These are phyloP conservation scores for Beauveria asiatica DNA, from an alignment of 2,329 filamentous ascomycete species.

Conservation along the genomic window DNA sequence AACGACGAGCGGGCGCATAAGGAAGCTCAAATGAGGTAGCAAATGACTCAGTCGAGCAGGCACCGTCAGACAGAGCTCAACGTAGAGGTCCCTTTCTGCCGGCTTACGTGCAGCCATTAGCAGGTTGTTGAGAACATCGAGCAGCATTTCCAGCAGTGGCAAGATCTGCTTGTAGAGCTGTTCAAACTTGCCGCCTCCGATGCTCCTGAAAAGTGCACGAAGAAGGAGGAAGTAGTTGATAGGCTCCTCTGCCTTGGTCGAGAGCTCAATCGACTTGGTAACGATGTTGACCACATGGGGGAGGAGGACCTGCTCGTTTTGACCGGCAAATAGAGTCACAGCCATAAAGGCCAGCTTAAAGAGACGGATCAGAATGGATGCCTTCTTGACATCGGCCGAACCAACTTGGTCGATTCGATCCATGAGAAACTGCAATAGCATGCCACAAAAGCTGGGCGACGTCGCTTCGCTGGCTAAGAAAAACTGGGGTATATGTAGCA, in stretches of 20 bases:
- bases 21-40: slow-evolving; percentile 85
- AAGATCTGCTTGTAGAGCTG: slow-evolving; percentile 97
- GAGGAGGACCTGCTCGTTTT: slow-evolving; percentile 91
- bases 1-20: slow-evolving; percentile 97
- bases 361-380: slow-evolving; percentile 82
- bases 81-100: slow-evolving; percentile 86
- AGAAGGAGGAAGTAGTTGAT: slow-evolving; percentile 98
- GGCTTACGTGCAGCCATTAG: slow-evolving; percentile 85
- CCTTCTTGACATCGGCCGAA: slow-evolving; percentile 82
- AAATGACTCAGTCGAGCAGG: slow-evolving; percentile 90
- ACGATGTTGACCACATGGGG: slow-evolving; percentile 97
- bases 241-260: slow-evolving; percentile 89
- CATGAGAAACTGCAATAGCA: slow-evolving; percentile 97
- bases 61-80: slow-evolving; percentile 93
- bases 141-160: slow-evolving; percentile 89
- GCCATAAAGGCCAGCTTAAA: slow-evolving; percentile 99
- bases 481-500: slow-evolving; percentile 94
- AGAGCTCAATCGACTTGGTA: slow-evolving; percentile 92
- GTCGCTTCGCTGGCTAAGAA: slow-evolving; percentile 98
- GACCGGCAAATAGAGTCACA: slow-evolving; percentile 85
- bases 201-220: slow-evolving; percentile 87
- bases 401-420: slow-evolving; percentile 92
- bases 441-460: slow-evolving; percentile 93
- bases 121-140: slow-evolving; percentile 94
- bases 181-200: slow-evolving; percentile 94